Percentiles rank a stretch among this genome's conserved stretches.
Evolutionary conservation across 176 grass and related monocot genomes (phyloP).

Genomic region (Oryza australiensis): DNA sequence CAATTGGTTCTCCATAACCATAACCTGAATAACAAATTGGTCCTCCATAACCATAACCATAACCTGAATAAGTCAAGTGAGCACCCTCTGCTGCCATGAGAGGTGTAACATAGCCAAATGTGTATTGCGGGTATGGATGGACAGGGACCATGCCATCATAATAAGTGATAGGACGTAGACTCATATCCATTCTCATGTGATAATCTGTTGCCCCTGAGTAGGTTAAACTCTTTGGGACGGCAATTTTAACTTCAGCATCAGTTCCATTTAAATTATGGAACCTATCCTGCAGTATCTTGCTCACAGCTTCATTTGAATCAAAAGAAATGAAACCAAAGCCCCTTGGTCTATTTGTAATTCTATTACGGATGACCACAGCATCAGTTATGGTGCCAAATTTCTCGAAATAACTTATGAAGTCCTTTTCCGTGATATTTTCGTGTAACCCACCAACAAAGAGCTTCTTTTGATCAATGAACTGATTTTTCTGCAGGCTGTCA

Average conservation of each 20-base stretch:
- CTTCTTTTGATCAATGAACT: constrained; percentile 35
- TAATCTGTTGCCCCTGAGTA: too few relatives aligned
- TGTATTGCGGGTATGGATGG: not conserved
- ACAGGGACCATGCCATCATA: not conserved
- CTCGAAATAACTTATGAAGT: constrained; percentile 54
- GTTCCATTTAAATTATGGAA: constrained; percentile 60
- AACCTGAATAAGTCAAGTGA: constrained; percentile 7
- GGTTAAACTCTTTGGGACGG: constrained; percentile 30
- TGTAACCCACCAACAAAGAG: constrained; percentile 69
- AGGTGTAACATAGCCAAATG: not conserved
- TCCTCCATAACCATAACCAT: not conserved
- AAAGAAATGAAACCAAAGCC: constrained; percentile 70
- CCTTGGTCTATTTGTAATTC: not conserved
- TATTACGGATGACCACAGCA: constrained; percentile 43
- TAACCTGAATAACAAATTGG: not conserved
- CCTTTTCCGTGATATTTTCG: constrained; percentile 32
- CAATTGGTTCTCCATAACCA: constrained; percentile 4
- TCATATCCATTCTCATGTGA: too few relatives aligned
- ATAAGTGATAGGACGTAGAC: too few relatives aligned
- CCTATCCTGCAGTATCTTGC: constrained; percentile 41
- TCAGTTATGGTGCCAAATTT: constrained; percentile 67
- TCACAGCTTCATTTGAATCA: constrained; percentile 35
- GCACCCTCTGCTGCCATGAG: constrained; percentile 6
- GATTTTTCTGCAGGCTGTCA: not conserved
- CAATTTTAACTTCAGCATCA: constrained; percentile 43